Base-by-base conservation (phyloP, 495 filamentous ascomycete species). In the Zalerion maritima region DNA sequence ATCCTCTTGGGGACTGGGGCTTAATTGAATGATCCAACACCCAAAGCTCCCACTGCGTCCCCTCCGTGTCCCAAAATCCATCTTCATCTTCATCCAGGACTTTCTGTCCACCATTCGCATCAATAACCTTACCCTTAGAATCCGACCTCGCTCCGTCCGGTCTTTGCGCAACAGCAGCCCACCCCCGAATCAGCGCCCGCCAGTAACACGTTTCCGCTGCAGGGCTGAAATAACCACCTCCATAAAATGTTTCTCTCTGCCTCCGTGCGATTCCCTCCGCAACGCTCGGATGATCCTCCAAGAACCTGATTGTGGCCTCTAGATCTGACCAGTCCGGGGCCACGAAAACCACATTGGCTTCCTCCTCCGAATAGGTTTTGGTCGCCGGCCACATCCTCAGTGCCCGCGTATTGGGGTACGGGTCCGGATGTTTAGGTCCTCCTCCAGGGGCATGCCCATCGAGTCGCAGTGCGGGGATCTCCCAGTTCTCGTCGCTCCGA, bases 161-260 rank as follows among this genome's bases (percentile, higher is more conserved):
- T 10, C 7, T 29, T 21, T 40, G 36, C 10, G 45, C 61, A n/a
- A 63, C 46, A 18, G 38, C 31, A 17, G 45, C 47, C 66, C 66
- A 70, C 0, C 54, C 60, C 32, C 55, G 47, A 20, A 70, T 40
- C 37, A 67, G 18, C 2, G 46, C 52, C 5, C 66, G 50, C 66
- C 66, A 70, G 43, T 70, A 70, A 37, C 66, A 70, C 23, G 42
- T 43, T 37, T 69, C 66, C 10, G 63, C 59, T 18, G 63, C 64
- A 14, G 52, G 49, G 26, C 52, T 61, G 28, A 68, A 47, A 38
- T 67, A 68, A 11, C 64, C 61, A 0, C 44, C 51, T 15, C 42
- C 53, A 3, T 52, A 42, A 35, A 63, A 62, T 16, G 56, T 31
- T 12, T 55, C 54, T 21, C 62, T 42, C 46, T 66, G 62, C 14